Evolutionary conservation across 345 rosid genomes (phyloP), one percentile per base, ranked within the genome.

Genomic region (Rhodamnia rubescens): DNA sequence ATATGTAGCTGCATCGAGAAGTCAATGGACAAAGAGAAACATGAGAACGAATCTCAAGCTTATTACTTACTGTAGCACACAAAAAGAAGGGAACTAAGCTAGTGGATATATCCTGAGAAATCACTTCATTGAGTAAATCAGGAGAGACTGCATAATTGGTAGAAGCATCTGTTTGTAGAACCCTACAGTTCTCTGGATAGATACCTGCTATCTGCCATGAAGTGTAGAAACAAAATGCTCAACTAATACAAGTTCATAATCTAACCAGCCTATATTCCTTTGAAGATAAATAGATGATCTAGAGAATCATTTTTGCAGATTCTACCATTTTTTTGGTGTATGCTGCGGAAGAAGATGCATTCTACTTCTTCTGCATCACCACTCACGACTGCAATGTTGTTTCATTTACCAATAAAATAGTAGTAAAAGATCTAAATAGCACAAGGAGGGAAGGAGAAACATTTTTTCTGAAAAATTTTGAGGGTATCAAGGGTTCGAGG

Each of bases 81-180:
- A 96, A 85, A 88, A 96, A 94, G 88, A 96, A 92, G 74, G 99
- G 99, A 83, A 95, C 90, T 89, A 94, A 88, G 86, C 98, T 98
- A 18, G 44, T 57, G n/a, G 95, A 91, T 87, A 94, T 87, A 90
- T 96, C 99, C 21, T 18, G 49, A 32, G 93, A 92, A 91, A 96
- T 91, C 82, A 95, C 91, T 87, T 92, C 92, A 85, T 86, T 87
- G 21, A 96, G 91, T 85, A 69, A 47, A 86, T 90, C 91, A 27
- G 98, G 97, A 53, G 89, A 86, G 85, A 95, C 90, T 22, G 96
- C 92, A 89, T 95, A 96, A 87, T 92, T 92, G 13, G 96, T 91
- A 53, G 95, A 92, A 74, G 94, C 88, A 87, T 92, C 95, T 8
- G 98, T 86, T 88, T 89, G 89, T 75, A 96, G 91, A 85, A 93